These are phyloP conservation scores for Cladophialophora immunda DNA, from an alignment of 2,329 filamentous ascomycete genomes.

Conservation along the genomic window DNA sequence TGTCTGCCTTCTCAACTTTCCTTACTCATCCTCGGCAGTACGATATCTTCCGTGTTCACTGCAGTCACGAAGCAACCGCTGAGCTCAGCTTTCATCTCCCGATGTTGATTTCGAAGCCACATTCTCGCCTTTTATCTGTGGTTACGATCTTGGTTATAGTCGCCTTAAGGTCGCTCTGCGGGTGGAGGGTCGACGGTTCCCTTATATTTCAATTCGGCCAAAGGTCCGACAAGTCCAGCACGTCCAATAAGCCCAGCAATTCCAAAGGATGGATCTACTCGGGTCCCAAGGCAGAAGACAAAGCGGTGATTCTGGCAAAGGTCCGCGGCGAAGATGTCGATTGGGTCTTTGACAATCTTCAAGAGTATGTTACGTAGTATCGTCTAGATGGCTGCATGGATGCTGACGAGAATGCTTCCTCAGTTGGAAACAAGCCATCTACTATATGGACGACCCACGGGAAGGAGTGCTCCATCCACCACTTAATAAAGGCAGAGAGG, in stretches of 20 bases:
- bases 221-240: background rate
- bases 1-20: background rate
- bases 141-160: background rate
- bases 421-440: constrained; percentile 58
- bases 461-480: constrained; percentile 31
- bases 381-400: background rate
- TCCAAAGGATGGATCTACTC: constrained; percentile 15
- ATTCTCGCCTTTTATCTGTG: constrained; percentile 9
- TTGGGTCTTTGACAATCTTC: constrained; percentile 55
- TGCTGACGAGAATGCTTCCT: background rate
- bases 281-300: constrained; percentile 42
- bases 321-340: constrained; percentile 52
- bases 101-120: constrained; percentile 13
- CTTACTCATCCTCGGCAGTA: background rate
- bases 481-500: constrained; percentile 58
- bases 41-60: background rate
- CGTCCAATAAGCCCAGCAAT: background rate
- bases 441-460: constrained; percentile 38
- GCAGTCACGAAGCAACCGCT: background rate
- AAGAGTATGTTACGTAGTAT: constrained; percentile 49
- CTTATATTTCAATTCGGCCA: constrained; percentile 1
- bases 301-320: constrained; percentile 56
- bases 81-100: background rate
- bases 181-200: background rate
- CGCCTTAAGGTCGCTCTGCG: background rate